Evolutionary conservation across 2,329 filamentous ascomycete genomes (phyloP).

Genomic region (Epicoccum nigrum): DNA sequence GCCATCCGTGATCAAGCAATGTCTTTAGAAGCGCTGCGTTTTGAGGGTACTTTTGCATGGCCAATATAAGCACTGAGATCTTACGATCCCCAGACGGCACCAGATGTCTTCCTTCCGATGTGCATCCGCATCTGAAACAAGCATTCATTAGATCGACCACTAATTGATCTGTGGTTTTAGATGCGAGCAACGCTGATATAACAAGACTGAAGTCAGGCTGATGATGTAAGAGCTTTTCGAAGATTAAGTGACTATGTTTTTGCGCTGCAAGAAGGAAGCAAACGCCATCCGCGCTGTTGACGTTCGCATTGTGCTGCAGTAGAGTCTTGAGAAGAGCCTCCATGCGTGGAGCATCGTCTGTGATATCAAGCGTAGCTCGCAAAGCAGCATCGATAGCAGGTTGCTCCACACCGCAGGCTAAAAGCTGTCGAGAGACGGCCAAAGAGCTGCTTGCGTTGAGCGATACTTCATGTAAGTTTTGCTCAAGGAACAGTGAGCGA

Average conservation of each 20-base stretch:
- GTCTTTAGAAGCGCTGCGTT: conserved; percentile 26
- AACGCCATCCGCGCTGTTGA: conserved; percentile 38
- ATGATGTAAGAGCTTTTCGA: conserved; percentile 42
- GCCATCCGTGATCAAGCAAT: conserved; percentile 34
- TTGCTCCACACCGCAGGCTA: conserved; percentile 36
- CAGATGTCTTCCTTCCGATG: conserved; percentile 29
- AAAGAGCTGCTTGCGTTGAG: conserved; percentile 3
- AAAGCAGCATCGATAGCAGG: conserved; percentile 37
- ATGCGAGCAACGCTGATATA: conserved; percentile 64
- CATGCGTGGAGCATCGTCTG: conserved; percentile 11
- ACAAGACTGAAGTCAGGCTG: conserved; percentile 59
- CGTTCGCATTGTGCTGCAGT: conserved; percentile 35
- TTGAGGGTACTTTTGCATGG: conserved; percentile 36
- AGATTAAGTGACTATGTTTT: conserved; percentile 25
- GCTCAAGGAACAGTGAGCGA: conserved; percentile 32
- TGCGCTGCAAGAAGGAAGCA: conserved; percentile 41
- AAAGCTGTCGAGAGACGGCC: conserved; percentile 33
- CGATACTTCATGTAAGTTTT: background rate
- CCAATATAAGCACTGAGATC: conserved; percentile 31
- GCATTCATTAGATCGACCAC: conserved; percentile 54
- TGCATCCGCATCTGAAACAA: conserved; percentile 59
- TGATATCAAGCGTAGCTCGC: conserved; percentile 25
- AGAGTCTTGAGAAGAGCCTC: conserved; percentile 31
- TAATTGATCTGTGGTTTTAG: conserved; percentile 55
- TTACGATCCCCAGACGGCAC: conserved; percentile 13